Evolutionary conservation across 495 filamentous ascomycete genomes (phyloP).

Genomic region (Collariella sp.): DNA sequence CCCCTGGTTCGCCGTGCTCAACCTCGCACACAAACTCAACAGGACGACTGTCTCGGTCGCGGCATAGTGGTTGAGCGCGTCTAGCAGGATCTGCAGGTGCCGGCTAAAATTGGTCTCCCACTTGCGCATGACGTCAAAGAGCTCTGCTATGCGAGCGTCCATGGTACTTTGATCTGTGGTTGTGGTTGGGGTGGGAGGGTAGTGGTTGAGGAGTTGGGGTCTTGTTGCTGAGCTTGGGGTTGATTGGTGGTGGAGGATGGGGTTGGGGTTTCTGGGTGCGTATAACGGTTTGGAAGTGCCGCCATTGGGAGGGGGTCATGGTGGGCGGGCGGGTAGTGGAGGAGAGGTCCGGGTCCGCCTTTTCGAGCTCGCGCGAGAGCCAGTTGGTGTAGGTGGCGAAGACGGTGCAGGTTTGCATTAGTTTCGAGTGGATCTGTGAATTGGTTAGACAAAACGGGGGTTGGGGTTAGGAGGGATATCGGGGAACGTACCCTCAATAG

Average conservation of each 20-base stretch:
- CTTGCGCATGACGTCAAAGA: conserved; percentile 73
- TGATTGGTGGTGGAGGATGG: not conserved
- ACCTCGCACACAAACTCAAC: conserved; percentile 69
- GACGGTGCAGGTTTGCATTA: conserved; percentile 85
- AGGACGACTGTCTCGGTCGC: conserved; percentile 95
- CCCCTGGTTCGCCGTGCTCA: conserved; percentile 68
- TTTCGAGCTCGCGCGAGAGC: conserved; percentile 69
- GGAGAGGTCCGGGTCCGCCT: conserved; percentile 64
- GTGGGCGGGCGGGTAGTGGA: conserved; percentile 41
- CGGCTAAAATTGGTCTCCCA: conserved; percentile 89
- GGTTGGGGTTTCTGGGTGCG: conserved; percentile 23
- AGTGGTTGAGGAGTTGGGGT: conserved; percentile 1
- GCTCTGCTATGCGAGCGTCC: conserved; percentile 54
- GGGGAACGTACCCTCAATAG: conserved; percentile 59
- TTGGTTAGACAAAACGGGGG: not conserved
- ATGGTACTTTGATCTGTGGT: not conserved
- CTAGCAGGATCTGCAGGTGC: conserved; percentile 83
- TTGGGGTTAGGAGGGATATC: not conserved
- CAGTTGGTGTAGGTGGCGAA: conserved; percentile 80
- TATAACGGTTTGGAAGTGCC: conserved; percentile 35
- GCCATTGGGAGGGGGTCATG: conserved; percentile 49
- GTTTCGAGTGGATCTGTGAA: conserved; percentile 81
- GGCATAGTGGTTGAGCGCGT: conserved; percentile 91
- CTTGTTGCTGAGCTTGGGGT: conserved; percentile 3
- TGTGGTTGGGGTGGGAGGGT: not conserved